Evolutionary conservation across 768 basidiomycete species (phyloP).

Genomic region (Phlebiopsis gigantea): DNA sequence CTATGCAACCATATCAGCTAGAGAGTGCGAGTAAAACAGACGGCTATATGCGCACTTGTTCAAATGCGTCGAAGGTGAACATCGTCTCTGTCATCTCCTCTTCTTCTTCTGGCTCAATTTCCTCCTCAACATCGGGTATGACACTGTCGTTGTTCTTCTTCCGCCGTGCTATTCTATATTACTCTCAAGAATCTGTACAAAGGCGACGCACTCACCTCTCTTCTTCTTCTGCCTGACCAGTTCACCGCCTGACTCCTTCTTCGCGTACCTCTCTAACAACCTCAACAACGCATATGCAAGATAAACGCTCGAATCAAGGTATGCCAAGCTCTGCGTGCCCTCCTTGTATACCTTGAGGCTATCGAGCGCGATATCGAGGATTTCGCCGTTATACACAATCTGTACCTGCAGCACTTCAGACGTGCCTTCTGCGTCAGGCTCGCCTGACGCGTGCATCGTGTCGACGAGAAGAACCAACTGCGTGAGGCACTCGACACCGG

Average conservation of each 20-base stretch:
- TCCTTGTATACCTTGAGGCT: conserved; percentile 75
- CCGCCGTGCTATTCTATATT: conserved; percentile 19
- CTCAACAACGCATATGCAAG: conserved; percentile 80
- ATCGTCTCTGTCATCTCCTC: conserved; percentile 77
- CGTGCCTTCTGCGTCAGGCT: conserved; percentile 44
- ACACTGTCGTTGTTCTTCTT: conserved; percentile 47
- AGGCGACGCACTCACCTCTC: conserved; percentile 19
- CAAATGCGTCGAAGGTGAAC: conserved; percentile 90
- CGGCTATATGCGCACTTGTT: conserved; percentile 56
- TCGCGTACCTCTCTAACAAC: conserved; percentile 88
- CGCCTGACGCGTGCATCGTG: conserved; percentile 51
- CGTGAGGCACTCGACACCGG: conserved; percentile 90
- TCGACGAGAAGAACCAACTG: conserved; percentile 90
- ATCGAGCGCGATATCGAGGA: conserved; percentile 82
- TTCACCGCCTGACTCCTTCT: conserved; percentile 50
- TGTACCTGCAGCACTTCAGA: conserved; percentile 83
- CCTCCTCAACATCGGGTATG: conserved; percentile 66
- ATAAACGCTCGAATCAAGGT: conserved; percentile 82
- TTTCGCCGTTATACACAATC: conserved; percentile 92
- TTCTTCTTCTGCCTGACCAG: conserved; percentile 66
- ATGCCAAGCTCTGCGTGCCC: conserved; percentile 72
- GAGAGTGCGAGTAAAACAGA: too few relatives aligned
- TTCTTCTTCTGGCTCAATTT: conserved; percentile 52
- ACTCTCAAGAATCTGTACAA: background rate
- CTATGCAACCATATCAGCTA: conserved; percentile 33